A percentile compares a stretch with the other conserved stretches of the same genome.
These are phyloP conservation scores for Auricularia sp. DNA, from an alignment of 768 basidiomycete genomes.

Conservation along the genomic window DNA sequence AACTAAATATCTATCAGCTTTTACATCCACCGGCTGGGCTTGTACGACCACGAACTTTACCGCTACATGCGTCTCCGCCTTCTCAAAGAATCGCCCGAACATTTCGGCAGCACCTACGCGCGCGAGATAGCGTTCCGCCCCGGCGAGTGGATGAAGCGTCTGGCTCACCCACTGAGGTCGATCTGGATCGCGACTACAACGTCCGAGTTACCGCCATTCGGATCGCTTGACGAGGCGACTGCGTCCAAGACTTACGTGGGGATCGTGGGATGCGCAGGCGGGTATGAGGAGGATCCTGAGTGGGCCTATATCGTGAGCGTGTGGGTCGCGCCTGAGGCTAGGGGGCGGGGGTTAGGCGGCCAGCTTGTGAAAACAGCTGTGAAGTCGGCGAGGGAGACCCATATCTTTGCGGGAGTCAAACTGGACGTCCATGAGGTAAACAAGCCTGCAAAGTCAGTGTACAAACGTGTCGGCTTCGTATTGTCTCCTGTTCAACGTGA, in stretches of 20 bases:
- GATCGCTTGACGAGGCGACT: neutral
- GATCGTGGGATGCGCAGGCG: neutral
- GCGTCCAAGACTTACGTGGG: neutral
- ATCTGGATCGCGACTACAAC: neutral
- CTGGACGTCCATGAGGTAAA: neutral
- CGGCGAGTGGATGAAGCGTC: neutral
- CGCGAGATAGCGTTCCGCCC: neutral
- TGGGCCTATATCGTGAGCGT: neutral
- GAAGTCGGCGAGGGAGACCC: neutral
- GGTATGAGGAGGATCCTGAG: neutral
- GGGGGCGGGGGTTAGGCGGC: neutral
- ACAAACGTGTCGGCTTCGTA: neutral
- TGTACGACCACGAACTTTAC: neutral
- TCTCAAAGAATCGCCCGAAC: neutral
- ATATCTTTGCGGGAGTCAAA: neutral
- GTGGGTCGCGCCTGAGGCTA: neutral
- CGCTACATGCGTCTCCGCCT: conserved; percentile 1
- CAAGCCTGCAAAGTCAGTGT: neutral
- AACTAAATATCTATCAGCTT: no score
- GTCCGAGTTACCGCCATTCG: neutral
- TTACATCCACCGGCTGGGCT: neutral
- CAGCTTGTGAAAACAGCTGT: neutral
- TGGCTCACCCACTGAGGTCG: neutral
- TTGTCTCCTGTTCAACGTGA: neutral
- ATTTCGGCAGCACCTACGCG: neutral